A percentile compares a stretch with the other conserved stretches of the same genome.
These are phyloP conservation scores for Babesia ovis DNA, from an alignment of 169 alveolate species.

Conservation along the genomic window DNA sequence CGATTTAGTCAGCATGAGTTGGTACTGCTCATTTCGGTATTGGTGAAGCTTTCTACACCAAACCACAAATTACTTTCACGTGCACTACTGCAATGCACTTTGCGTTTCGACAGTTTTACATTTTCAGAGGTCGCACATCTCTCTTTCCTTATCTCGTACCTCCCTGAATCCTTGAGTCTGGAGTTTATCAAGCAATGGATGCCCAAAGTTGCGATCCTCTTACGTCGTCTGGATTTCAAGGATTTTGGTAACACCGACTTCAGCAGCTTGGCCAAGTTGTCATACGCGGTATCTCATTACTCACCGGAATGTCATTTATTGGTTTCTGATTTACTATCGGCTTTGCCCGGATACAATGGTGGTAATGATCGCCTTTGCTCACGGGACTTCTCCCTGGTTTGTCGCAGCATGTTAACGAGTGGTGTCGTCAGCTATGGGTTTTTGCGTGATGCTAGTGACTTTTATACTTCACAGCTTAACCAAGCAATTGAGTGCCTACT, in stretches of 20 bases:
- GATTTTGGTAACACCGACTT: constrained; percentile 11
- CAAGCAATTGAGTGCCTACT: not conserved
- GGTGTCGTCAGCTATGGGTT: constrained; percentile 14
- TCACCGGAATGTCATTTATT: not conserved
- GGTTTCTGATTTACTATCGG: not conserved
- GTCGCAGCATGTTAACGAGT: constrained; percentile 31
- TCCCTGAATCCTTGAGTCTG: not conserved
- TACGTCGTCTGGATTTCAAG: not conserved
- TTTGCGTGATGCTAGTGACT: constrained; percentile 1
- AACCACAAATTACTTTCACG: constrained; percentile 24
- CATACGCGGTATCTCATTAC: constrained; percentile 18
- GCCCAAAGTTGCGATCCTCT: constrained; percentile 6
- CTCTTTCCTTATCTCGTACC: not conserved
- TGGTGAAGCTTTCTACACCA: constrained; percentile 14
- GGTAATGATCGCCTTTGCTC: constrained; percentile 5
- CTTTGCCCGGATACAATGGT: not conserved
- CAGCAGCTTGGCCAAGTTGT: constrained; percentile 38
- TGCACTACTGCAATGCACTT: constrained; percentile 11
- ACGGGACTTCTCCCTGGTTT: constrained; percentile 26
- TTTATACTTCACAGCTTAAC: not conserved
- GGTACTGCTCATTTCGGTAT: constrained; percentile 21
- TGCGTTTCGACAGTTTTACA: constrained; percentile 17
- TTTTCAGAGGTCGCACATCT: constrained; percentile 21
- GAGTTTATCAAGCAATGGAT: constrained; percentile 7
- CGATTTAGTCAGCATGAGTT: constrained; percentile 32